Evolutionary conservation across 164 flowering plant genomes (phyloP).

Genomic region (Nymphaea thermarum): DNA sequence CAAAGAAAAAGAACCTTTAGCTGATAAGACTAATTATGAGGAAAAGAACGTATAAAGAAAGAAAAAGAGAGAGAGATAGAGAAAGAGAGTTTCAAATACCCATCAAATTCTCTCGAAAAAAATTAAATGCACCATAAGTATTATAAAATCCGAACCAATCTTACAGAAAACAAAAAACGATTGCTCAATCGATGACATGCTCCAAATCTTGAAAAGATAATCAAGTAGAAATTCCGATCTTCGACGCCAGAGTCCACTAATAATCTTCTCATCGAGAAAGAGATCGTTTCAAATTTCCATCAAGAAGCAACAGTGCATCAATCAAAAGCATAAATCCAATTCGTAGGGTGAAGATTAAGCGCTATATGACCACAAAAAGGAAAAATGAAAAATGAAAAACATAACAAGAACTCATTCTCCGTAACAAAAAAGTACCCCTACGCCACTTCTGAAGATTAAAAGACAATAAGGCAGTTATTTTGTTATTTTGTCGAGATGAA

Average conservation of each 20-base stretch:
- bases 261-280: neutral
- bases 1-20: no score
- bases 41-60: no score
- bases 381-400: neutral
- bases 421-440: neutral
- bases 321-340: neutral
- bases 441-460: neutral
- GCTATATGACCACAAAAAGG: no score
- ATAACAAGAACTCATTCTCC: neutral
- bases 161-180: neutral
- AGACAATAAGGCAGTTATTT: neutral
- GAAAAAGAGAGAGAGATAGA: no score
- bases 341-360: neutral
- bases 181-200: no score
- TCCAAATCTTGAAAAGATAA: no score
- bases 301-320: neutral
- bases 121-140: no score
- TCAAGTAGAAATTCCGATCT: neutral
- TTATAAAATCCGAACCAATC: neutral
- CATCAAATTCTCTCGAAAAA: no score
- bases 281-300: neutral
- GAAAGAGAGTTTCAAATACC: no score
- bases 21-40: no score
- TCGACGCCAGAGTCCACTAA: neutral
- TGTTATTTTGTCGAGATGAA: neutral